Base-by-base conservation (phyloP, 2,329 filamentous ascomycete species). In the Xylariomycetidae sp. region DNA sequence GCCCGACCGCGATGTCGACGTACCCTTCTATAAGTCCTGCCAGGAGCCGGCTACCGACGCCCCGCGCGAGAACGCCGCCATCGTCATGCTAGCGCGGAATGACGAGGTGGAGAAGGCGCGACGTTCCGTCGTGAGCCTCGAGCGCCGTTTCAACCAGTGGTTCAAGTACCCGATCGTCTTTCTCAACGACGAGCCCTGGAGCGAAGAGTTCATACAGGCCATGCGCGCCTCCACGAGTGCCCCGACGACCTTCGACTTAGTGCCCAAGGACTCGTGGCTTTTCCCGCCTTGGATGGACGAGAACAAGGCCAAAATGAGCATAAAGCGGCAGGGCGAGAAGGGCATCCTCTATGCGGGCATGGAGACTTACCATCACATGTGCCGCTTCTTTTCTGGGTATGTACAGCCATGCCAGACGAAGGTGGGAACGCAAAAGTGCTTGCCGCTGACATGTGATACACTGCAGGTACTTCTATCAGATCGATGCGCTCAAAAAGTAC, bases 81-180 rank as follows among this genome's bases (percentile, higher is more conserved):
- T 68, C 26, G 61, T 69, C 20, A 68, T 68, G 63, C 52, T 69
- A 35, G 63, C 61, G 19, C 63, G 64, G 25, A 69, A 69, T 47
- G 50, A 51, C 10, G 65, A 69, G 44, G 52, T 62, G 6, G 49
- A 58, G 16, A 47, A 56, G 38, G 64, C 62, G 0, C 52, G 56
- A 23, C 50, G 55, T 13, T 61, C 62, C 3, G 51, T 69, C n/a
- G 41, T 51, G n/a, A 61, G 55, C 35, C 54, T 68, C 34, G 64
- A 69, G 47, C 47, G 52, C 17, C 59, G 59, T 37, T 69, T 67
- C 50, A 69, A 69, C 48, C 57, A 54, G 37, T 65, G 62, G 58
- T 68, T 63, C 48, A 56, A 63, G 25, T 69, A 69, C 44, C 65
- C 65, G 2, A 57, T 64, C 38, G 59, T 69, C 20, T 68, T 69